These are phyloP conservation scores for Penstemon barbatus DNA, from an alignment of 257 asterid genomes.

Conservation along the genomic window DNA sequence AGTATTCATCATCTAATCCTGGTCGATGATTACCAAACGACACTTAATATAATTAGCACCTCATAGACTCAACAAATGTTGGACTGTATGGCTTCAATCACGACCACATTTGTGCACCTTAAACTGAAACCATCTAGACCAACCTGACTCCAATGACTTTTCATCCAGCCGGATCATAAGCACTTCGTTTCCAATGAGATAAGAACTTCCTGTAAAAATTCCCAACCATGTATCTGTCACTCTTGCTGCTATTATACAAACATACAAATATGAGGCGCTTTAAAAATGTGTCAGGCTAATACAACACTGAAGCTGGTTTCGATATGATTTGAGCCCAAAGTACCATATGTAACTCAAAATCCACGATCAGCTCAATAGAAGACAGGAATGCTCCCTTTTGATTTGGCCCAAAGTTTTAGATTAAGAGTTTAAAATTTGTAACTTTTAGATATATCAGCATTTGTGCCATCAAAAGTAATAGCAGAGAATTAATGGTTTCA, in stretches of 20 bases:
- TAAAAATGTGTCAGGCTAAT: slow-evolving; percentile 1
- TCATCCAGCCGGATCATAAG: slow-evolving; percentile 24
- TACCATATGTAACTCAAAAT: too few relatives aligned
- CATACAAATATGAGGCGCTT: background rate
- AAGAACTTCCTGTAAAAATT: slow-evolving; percentile 35
- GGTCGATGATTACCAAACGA: slow-evolving; percentile 22
- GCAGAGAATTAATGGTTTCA: too few relatives aligned
- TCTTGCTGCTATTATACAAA: background rate
- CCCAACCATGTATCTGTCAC: slow-evolving; percentile 14
- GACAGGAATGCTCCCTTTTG: too few relatives aligned
- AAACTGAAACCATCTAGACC: slow-evolving; percentile 18
- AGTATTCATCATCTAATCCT: too few relatives aligned
- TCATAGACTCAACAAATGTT: slow-evolving; percentile 18
- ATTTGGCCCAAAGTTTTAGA: too few relatives aligned
- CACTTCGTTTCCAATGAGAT: slow-evolving; percentile 15
- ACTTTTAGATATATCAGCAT: too few relatives aligned
- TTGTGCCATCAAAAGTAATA: too few relatives aligned
- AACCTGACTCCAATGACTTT: slow-evolving; percentile 27
- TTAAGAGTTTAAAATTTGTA: too few relatives aligned
- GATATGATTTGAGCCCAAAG: too few relatives aligned
- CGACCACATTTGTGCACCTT: slow-evolving; percentile 10
- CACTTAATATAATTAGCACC: slow-evolving; percentile 24
- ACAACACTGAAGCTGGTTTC: background rate
- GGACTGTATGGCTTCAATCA: slow-evolving; percentile 22
- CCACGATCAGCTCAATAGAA: too few relatives aligned